Base-by-base conservation (phyloP, 2,329 filamentous ascomycete genomes). In the Microcyclosporella mali region DNA sequence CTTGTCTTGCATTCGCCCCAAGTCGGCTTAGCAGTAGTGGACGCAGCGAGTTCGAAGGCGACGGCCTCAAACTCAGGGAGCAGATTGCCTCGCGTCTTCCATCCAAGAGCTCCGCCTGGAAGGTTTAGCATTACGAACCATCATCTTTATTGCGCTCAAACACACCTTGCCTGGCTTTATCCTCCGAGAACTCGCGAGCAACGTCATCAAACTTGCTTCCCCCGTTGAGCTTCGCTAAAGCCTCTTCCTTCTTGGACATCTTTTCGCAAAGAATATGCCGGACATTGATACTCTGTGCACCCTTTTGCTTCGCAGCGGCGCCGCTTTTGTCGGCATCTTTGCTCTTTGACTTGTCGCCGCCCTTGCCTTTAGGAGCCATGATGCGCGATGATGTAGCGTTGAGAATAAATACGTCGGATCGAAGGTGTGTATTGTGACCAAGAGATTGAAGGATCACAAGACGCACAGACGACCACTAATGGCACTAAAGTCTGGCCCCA, bases 261-360 rank as follows among this genome's bases (percentile, higher is more conserved):
- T 60, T 89, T 89, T 82, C 81, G 56, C 85, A 88, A 69, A 85
- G 64, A 46, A 88, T 86, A 63, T 88, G 84, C 31, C 84, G 77
- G 40, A 84, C 82, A 58, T 86, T 85, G 67, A 88, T 84, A 45
- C 72, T 73, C 56, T 82, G 79, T 1, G 80, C 81, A 17, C 78
- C 68, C 58, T 82, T 84, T 64, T 40, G 61, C 62, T 46, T 57
- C 56, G 12, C 47, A 17, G 35, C 45, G 21, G 21, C 21, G 4
- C 48, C 50, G 35, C 49, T 45, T 34, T 55, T 53, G n/a, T 52
- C 53, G 12, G 43, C 42, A 25, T 53, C 49, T 51, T 62, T 60
- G 47, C 43, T 30, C 27, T 44, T 44, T 17, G 29, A 45, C 30
- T 57, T 58, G 37, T 54, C 53, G 27, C 36, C 40, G 14, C 41